phyloP scores from a whole-genome alignment of 441 rosid species.

The Hura crepitans region DNA sequence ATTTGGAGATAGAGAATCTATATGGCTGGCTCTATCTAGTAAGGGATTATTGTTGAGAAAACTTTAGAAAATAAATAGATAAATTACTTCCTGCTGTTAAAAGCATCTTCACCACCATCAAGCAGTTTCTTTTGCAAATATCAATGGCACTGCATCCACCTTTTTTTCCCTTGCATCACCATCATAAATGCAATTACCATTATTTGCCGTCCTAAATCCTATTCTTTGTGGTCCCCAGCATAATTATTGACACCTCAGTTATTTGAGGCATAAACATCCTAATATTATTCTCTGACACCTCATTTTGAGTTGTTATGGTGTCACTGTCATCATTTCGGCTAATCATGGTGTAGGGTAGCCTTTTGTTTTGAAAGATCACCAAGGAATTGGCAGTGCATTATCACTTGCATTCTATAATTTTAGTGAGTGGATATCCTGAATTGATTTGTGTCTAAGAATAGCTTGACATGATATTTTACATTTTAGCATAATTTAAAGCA shows the following conservation, averaged over 20 bases:
- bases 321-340: not conserved
- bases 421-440: not conserved
- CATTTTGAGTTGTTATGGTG: not conserved
- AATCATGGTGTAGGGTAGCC: not conserved
- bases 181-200: not conserved
- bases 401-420: not conserved
- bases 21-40: no score
- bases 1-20: no score
- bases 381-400: not conserved
- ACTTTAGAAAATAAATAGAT: not conserved
- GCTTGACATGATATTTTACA: not conserved
- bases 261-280: not conserved
- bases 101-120: not conserved
- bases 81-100: not conserved
- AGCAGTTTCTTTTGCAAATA: not conserved
- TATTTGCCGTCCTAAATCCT: not conserved
- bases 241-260: not conserved
- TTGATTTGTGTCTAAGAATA: not conserved
- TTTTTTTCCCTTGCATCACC: not conserved
- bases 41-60: not conserved
- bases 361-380: not conserved
- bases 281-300: not conserved
- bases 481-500: no score
- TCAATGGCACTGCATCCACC: slow-evolving; percentile 2
- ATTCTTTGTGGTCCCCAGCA: not conserved